Percentiles rank a stretch among this genome's conserved stretches.
Evolutionary conservation across 495 filamentous ascomycete species (phyloP).

Genomic region (Daldinia loculata): DNA sequence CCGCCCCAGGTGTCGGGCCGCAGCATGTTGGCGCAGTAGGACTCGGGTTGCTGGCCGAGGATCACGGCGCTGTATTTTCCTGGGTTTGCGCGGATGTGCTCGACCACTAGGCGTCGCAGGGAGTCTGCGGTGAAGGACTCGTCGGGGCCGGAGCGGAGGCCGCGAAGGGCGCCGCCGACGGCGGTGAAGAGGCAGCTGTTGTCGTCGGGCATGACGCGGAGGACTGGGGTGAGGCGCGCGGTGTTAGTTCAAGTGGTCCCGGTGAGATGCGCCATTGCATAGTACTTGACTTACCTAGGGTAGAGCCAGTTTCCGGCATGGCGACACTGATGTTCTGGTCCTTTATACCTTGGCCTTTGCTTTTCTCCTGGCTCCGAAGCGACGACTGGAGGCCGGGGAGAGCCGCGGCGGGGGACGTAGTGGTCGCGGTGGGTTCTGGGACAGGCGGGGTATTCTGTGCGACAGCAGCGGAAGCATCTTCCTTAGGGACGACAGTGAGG

Average conservation of each 20-base stretch:
- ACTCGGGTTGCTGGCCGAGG: constrained; percentile 74
- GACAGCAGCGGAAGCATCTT: constrained; percentile 14
- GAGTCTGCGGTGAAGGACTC: constrained; percentile 68
- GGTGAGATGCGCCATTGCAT: constrained; percentile 15
- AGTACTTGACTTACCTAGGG: constrained; percentile 30
- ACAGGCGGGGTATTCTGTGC: constrained; percentile 1
- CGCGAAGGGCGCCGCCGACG: constrained; percentile 75
- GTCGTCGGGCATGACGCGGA: constrained; percentile 97
- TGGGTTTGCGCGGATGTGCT: constrained; percentile 76
- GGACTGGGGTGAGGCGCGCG: constrained; percentile 55
- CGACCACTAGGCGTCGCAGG: constrained; percentile 83
- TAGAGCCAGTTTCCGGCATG: constrained; percentile 35
- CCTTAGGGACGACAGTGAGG: constrained; percentile 71
- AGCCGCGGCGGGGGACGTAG: constrained; percentile 6
- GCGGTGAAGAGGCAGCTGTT: constrained; percentile 96
- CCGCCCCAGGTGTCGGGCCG: constrained; percentile 88
- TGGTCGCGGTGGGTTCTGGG: constrained; percentile 3
- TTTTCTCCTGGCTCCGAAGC: not conserved
- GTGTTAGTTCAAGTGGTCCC: not conserved
- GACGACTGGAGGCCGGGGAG: not conserved
- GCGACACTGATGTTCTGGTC: constrained; percentile 41
- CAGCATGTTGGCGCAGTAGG: constrained; percentile 88
- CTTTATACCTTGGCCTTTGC: constrained; percentile 14
- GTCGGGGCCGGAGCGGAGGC: constrained; percentile 49
- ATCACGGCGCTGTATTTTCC: constrained; percentile 77